A percentile compares a stretch with the other conserved stretches of the same genome.
These are phyloP conservation scores for Closterium sp. DNA, from an alignment of 139 green algal genomes.

Conservation along the genomic window DNA sequence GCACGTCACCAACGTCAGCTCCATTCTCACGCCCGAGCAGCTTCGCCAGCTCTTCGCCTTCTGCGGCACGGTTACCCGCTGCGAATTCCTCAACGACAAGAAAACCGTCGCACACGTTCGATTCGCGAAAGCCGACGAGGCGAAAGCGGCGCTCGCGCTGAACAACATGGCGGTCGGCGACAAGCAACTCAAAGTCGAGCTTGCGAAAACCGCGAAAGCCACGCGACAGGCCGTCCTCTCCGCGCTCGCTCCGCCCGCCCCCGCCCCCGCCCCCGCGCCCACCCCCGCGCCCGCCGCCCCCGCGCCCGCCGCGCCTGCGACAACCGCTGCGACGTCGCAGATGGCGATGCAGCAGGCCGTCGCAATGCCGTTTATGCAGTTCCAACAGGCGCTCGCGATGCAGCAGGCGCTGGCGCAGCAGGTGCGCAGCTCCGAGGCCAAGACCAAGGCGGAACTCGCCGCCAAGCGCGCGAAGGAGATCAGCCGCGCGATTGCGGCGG, in stretches of 20 bases:
- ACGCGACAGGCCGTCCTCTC: constrained; percentile 27
- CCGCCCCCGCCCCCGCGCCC: background rate
- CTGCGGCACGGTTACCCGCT: constrained; percentile 56
- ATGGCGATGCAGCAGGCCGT: constrained; percentile 52
- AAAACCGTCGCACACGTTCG: constrained; percentile 59
- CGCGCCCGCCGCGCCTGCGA: background rate
- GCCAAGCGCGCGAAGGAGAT: constrained; percentile 56
- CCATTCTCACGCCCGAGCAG: constrained; percentile 59
- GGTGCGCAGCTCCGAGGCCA: constrained; percentile 44
- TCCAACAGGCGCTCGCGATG: constrained; percentile 61
- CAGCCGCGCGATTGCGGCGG: constrained; percentile 38
- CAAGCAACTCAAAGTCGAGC: constrained; percentile 46
- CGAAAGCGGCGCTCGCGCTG: constrained; percentile 54
- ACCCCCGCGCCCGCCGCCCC: background rate
- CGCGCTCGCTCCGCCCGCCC: background rate
- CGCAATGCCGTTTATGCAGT: constrained; percentile 62
- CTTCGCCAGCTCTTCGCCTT: constrained; percentile 64
- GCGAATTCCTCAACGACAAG: constrained; percentile 38
- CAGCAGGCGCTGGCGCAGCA: constrained; percentile 59
- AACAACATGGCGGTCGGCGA: constrained; percentile 58
- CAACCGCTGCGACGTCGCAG: background rate
- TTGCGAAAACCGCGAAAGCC: constrained; percentile 18
- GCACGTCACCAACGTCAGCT: constrained; percentile 57
- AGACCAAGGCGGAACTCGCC: constrained; percentile 59
- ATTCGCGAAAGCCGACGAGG: constrained; percentile 52